phyloP scores from a whole-genome alignment of 2,329 filamentous ascomycete genomes.

The Nakataea oryzae region DNA sequence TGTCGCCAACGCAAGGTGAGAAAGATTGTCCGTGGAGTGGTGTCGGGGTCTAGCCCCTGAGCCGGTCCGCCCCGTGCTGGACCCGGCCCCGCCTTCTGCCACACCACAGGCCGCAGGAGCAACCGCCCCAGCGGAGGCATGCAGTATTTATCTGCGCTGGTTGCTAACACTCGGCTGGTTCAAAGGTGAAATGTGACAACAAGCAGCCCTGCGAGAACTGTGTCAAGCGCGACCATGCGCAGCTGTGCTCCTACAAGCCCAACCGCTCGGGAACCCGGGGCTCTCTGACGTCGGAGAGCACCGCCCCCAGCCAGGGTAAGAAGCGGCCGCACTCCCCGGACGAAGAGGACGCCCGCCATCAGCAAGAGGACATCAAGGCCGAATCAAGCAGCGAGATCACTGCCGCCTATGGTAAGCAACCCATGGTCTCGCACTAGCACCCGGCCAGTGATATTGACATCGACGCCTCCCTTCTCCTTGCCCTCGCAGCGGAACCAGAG shows the following conservation, averaged over 20 bases:
- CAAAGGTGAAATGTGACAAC: conserved; percentile 59
- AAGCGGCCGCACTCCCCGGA: conserved; percentile 35
- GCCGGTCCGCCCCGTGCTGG: neutral
- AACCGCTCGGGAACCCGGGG: conserved; percentile 33
- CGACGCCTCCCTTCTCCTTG: neutral
- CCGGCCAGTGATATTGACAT: neutral
- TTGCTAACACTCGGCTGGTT: neutral
- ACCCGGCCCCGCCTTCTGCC: no score
- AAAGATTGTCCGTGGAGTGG: no score
- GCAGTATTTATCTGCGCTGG: neutral
- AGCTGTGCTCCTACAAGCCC: conserved; percentile 57
- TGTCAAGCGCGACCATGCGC: conserved; percentile 53
- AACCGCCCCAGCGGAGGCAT: neutral
- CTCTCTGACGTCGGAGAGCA: conserved; percentile 16
- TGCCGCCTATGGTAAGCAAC: conserved; percentile 14
- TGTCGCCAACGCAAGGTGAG: conserved; percentile 59
- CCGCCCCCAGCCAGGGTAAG: conserved; percentile 16
- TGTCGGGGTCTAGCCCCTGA: neutral
- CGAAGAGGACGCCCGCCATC: conserved; percentile 22
- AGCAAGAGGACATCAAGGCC: neutral
- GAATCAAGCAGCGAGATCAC: conserved; percentile 22
- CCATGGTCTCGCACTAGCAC: neutral
- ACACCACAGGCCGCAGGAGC: neutral
- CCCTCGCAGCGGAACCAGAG: neutral
- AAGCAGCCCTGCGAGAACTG: conserved; percentile 60